Conservation (phyloP, 1,284 basidiomycete genomes). For the Ceratobasidium sp. region DNA sequence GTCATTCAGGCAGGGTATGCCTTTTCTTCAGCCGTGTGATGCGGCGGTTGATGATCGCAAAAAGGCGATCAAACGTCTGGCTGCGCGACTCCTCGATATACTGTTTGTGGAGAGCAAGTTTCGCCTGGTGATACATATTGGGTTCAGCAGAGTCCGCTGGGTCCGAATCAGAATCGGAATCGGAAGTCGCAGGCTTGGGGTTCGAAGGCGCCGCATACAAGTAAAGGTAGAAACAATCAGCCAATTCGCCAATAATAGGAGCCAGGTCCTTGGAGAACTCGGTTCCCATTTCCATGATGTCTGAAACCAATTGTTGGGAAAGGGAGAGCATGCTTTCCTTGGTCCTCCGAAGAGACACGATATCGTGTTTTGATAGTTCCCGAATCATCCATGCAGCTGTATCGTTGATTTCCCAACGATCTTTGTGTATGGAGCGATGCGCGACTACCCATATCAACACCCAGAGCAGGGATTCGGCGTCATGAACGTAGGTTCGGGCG, state of each 20-base stretch:
- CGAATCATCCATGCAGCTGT: neutral
- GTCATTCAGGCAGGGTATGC: no score
- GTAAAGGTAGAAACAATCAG: neutral
- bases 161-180: no score
- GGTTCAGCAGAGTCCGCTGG: neutral
- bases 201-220: neutral
- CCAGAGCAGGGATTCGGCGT: conserved; percentile 13
- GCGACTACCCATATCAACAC: conserved; percentile 16
- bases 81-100: neutral
- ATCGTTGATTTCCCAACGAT: neutral
- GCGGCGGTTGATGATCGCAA: neutral
- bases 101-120: neutral
- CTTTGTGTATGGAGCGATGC: neutral
- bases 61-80: conserved; percentile 2
- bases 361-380: neutral
- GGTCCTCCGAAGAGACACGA: neutral
- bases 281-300: neutral
- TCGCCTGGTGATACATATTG: neutral
- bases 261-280: neutral
- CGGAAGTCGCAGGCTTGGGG: no score
- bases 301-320: neutral
- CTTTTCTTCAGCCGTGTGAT: no score
- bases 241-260: neutral
- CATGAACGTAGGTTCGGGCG: neutral
- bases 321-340: neutral